Evolutionary conservation across 805 yeast genomes (phyloP).

Genomic region (Lachancea kluyveri): DNA sequence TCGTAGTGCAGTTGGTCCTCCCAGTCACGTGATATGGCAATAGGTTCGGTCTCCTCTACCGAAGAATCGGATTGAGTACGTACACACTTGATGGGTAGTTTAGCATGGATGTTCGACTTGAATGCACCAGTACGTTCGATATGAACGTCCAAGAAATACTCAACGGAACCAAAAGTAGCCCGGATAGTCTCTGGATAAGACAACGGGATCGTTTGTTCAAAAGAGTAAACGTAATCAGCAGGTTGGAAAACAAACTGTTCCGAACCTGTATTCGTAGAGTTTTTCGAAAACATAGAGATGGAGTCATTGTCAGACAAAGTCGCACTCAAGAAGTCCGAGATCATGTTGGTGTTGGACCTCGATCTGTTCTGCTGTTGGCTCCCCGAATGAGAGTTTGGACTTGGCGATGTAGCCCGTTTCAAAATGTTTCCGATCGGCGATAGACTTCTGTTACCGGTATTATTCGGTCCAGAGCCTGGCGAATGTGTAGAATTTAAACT

Average conservation of each 20-base stretch:
- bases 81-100: conserved; percentile 57
- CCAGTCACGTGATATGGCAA: conserved; percentile 87
- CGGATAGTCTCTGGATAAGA: conserved; percentile 73
- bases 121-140: conserved; percentile 81
- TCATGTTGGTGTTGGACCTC: conserved; percentile 18
- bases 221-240: conserved; percentile 89
- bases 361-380: conserved; percentile 11
- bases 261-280: conserved; percentile 11
- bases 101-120: conserved; percentile 65
- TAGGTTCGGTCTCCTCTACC: conserved; percentile 88
- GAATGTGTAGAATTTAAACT: conserved; percentile 11
- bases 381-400: conserved; percentile 6
- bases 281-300: conserved; percentile 9
- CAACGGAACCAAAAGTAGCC: conserved; percentile 77
- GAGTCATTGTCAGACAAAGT: conserved; percentile 15
- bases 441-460: conserved; percentile 15
- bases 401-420: conserved; percentile 23
- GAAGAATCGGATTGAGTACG: conserved; percentile 74
- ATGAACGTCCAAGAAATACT: conserved; percentile 60
- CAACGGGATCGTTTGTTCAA: conserved; percentile 82
- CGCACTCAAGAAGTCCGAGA: conserved; percentile 24
- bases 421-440: conserved; percentile 25
- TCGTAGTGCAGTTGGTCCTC: conserved; percentile 88
- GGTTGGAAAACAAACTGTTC: conserved; percentile 54
- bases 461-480: conserved; percentile 4